Evolutionary conservation across 148 eudicot species (phyloP).

Genomic region (Amaranthus hypochondriacus): DNA sequence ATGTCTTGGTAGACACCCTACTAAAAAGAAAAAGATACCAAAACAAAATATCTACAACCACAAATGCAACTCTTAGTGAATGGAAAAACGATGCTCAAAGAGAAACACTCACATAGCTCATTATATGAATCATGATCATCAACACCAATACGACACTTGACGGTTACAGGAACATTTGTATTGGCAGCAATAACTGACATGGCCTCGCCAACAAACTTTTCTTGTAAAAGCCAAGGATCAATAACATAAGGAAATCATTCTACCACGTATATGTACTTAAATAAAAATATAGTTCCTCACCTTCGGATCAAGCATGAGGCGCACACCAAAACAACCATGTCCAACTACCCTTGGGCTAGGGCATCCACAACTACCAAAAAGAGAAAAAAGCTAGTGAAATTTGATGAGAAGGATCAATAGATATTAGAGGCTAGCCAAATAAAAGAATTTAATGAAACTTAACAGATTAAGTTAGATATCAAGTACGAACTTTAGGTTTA

Average conservation of each 20-base stretch:
- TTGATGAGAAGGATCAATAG: conserved; percentile 5
- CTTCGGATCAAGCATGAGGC: conserved; percentile 97
- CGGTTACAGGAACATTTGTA: conserved; percentile 84
- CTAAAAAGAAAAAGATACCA: background rate
- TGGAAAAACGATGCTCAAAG: background rate
- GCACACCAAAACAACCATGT: conserved; percentile 94
- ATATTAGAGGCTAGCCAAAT: conserved; percentile 3
- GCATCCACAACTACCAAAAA: conserved; percentile 82
- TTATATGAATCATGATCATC: conserved; percentile 91
- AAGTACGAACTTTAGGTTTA: conserved; percentile 71
- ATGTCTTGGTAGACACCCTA: background rate
- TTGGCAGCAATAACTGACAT: conserved; percentile 97
- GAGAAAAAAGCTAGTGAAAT: conserved; percentile 16
- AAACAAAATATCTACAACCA: background rate
- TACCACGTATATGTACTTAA: conserved; percentile 8
- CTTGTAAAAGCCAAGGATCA: conserved; percentile 38
- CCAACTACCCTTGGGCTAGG: conserved; percentile 96
- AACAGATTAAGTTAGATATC: background rate
- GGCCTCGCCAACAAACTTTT: conserved; percentile 98
- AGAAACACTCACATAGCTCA: conserved; percentile 72
- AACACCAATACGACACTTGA: conserved; percentile 95
- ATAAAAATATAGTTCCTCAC: conserved; percentile 31
- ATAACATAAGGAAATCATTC: conserved; percentile 28
- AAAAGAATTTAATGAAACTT: conserved; percentile 11
- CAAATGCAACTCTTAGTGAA: background rate